phyloP scores from a whole-genome alignment of 495 filamentous ascomycete genomes.

The Neurospora sp. region DNA sequence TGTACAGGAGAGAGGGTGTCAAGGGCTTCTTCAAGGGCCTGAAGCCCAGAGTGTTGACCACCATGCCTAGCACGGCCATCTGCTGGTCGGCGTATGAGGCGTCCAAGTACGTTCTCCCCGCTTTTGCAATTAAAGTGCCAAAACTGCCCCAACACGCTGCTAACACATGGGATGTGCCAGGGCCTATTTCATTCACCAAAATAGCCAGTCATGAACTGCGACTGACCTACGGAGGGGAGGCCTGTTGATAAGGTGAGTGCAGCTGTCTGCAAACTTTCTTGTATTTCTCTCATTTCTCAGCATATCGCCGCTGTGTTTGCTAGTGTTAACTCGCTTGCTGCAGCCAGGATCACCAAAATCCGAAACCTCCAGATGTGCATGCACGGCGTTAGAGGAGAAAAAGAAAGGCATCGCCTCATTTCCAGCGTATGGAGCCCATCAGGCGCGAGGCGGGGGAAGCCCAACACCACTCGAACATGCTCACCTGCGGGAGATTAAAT shows the following conservation, averaged over 20 bases:
- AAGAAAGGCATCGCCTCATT: neutral
- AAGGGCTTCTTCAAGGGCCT: conserved; percentile 87
- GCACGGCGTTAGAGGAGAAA: neutral
- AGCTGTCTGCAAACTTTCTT: neutral
- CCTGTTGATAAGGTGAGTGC: neutral
- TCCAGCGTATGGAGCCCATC: neutral
- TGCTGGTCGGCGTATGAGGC: conserved; percentile 76
- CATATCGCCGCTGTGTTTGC: neutral
- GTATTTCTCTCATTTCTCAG: neutral
- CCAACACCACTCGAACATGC: neutral
- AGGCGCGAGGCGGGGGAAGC: neutral
- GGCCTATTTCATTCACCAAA: conserved; percentile 47
- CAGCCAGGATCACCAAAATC: neutral
- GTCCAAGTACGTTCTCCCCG: conserved; percentile 38
- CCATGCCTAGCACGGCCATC: conserved; percentile 97
- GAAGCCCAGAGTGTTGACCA: conserved; percentile 83
- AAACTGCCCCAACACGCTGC: neutral
- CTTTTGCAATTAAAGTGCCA: neutral
- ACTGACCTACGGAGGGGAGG: neutral
- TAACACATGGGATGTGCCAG: conserved; percentile 20
- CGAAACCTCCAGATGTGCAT: neutral
- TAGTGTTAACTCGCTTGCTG: neutral
- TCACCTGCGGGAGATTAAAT: neutral
- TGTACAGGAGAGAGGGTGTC: conserved; percentile 75
- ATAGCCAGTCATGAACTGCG: conserved; percentile 13